Percentiles rank a stretch among this genome's conserved stretches.
Conservation (phyloP, 257 asterid species). For the Przewalskia tangutica region DNA sequence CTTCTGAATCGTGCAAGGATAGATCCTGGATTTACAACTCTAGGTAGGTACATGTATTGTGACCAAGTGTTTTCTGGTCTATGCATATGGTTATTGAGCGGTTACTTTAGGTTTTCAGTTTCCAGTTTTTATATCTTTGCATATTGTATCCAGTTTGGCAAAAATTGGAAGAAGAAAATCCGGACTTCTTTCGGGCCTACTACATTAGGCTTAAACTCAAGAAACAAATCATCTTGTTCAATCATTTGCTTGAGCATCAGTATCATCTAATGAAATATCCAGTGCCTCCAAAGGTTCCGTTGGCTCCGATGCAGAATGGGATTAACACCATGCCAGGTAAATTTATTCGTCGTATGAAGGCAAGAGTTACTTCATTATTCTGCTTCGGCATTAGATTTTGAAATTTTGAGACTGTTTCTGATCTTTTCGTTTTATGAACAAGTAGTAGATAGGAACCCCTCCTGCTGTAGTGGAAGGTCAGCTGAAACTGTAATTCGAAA, state of each 20-base stretch:
- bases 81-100: neutral
- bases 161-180: conserved; percentile 47
- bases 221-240: conserved; percentile 44
- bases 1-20: conserved; percentile 88
- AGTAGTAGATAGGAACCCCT: neutral
- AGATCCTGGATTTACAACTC: conserved; percentile 95
- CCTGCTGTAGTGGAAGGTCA: neutral
- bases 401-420: neutral
- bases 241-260: conserved; percentile 45
- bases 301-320: conserved; percentile 33
- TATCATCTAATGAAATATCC: conserved; percentile 36
- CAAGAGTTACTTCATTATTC: neutral
- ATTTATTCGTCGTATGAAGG: neutral
- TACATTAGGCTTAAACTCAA: conserved; percentile 39
- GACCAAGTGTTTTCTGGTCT: neutral
- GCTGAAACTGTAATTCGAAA: neutral
- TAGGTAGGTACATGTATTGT: conserved; percentile 38
- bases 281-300: conserved; percentile 28
- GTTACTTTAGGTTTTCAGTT: neutral
- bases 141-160: conserved; percentile 32
- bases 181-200: conserved; percentile 37
- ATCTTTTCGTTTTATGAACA: neutral
- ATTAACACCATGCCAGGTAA: conserved; percentile 31
- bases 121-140: neutral
- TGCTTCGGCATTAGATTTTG: neutral